Evolutionary conservation across 2,329 filamentous ascomycete genomes (phyloP), one percentile per base, ranked within the genome.

Genomic region (Teratosphaeria gauchensis): DNA sequence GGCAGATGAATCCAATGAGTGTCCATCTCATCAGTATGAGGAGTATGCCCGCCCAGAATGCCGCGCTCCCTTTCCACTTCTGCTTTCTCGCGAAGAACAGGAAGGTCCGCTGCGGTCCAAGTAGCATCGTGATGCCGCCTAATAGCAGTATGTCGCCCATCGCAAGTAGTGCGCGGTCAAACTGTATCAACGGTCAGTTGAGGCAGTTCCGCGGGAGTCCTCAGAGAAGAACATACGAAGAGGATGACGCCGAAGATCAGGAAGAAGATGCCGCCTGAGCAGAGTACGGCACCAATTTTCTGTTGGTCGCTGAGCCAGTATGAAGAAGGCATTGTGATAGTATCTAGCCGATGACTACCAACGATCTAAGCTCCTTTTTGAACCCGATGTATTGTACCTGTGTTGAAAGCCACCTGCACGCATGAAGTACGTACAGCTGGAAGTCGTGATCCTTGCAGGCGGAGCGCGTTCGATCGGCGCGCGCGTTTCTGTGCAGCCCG

Each of bases 131-230:
- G 30, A 99, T 84, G 73, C 94, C 94, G 77, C 96, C 90, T 57
- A 99, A 84, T 81, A 99, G 97, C 74, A 99, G 90, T 74, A 99
- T 95, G 72, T 97, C 97, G 77, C 94, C 94, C 94, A 97, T 97
- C 66, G 92, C 92, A 58, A 99, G 85, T 90, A 97, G 92, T 70
- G 94, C 90, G 65, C 94, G 85, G 77, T 99, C 94, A 78, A 99
- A 99, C 42, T 48, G 42, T 21, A 48, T 8, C 5, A 4, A 8
- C 9, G 6, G 42, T 48, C 42, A 48, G 79, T 99, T 97, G 76
- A 14, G 14, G 12, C 19, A 24, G 9, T 7, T 53, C 16, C 19
- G 31, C n/a, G 28, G 8, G 12, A 11, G 16, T 14, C 4, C 11
- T 6, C 2, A n/a, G 14, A 16, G 9, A 53, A 33, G 24, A 3